Evolutionary conservation across 208 protist species (phyloP).

Genomic region (Wallacemonas sp.): DNA sequence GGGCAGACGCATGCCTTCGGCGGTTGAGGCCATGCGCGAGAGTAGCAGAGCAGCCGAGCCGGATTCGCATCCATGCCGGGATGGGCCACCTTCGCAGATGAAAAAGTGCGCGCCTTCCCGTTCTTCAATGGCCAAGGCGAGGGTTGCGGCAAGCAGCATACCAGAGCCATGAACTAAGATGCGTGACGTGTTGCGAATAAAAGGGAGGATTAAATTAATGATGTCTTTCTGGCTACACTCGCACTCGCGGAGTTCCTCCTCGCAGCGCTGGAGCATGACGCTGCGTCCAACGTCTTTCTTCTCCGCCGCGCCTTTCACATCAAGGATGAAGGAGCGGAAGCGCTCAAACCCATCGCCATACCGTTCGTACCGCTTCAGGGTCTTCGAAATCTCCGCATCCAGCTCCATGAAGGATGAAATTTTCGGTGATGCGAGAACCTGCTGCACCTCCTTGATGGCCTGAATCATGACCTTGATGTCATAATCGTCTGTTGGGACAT

Average conservation of each 20-base stretch:
- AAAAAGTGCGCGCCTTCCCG: constrained; percentile 85
- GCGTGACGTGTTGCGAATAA: constrained; percentile 70
- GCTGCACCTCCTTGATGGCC: constrained; percentile 69
- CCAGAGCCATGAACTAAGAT: constrained; percentile 88
- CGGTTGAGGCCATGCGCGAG: constrained; percentile 49
- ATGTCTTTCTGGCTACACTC: constrained; percentile 76
- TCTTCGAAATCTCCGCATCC: constrained; percentile 73
- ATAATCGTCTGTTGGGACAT: constrained; percentile 79
- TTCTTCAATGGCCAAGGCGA: constrained; percentile 80
- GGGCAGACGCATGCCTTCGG: constrained; percentile 51
- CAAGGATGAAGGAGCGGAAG: constrained; percentile 31
- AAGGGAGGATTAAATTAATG: constrained; percentile 86
- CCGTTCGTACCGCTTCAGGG: constrained; percentile 61
- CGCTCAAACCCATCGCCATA: constrained; percentile 82
- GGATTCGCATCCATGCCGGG: constrained; percentile 42
- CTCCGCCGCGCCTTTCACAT: constrained; percentile 11
- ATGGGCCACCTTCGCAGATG: constrained; percentile 75
- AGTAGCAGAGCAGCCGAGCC: constrained; percentile 60
- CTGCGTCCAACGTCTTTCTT: constrained; percentile 13
- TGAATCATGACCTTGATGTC: constrained; percentile 75
- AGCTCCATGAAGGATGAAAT: constrained; percentile 84
- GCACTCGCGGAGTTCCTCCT: constrained; percentile 56
- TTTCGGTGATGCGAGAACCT: constrained; percentile 45
- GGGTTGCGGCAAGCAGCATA: constrained; percentile 65
- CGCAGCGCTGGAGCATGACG: constrained; percentile 66